Conservation (phyloP, 176 grass and related monocot genomes). For the Echinochloa phyllopogon region DNA sequence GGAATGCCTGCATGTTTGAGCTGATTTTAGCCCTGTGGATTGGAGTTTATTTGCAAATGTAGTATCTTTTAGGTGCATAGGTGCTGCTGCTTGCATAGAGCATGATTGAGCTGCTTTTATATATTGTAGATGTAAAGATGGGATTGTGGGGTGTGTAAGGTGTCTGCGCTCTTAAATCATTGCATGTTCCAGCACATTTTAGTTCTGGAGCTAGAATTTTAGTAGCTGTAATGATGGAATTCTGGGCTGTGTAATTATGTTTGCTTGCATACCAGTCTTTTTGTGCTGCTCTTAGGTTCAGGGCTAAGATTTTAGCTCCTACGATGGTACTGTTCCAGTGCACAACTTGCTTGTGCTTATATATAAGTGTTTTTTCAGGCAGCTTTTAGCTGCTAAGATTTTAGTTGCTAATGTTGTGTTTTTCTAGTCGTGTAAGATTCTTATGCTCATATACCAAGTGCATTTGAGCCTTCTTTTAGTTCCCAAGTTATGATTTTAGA, state of each 20-base stretch:
- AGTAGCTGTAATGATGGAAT: neutral
- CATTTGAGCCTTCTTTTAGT: neutral
- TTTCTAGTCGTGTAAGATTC: neutral
- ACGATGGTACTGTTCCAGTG: neutral
- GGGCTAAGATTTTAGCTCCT: neutral
- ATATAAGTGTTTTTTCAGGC: neutral
- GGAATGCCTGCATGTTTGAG: slow-evolving; percentile 1
- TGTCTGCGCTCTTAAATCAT: neutral
- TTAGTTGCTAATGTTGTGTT: neutral
- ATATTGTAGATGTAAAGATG: neutral
- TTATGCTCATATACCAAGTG: neutral
- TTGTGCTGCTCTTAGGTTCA: neutral
- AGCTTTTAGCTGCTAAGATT: slow-evolving; percentile 16
- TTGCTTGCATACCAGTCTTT: neutral
- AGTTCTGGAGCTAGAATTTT: neutral
- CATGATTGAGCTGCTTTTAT: neutral
- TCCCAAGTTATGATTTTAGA: neutral
- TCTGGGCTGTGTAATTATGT: neutral
- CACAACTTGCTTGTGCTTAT: slow-evolving; percentile 8
- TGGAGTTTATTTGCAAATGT: neutral
- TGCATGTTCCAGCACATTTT: neutral
- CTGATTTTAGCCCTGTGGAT: neutral
- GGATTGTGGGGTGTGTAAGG: neutral
- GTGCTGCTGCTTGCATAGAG: neutral
- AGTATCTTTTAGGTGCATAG: neutral